Base-by-base conservation (phyloP, 495 filamentous ascomycete genomes). In the Sporormia fimetaria region DNA sequence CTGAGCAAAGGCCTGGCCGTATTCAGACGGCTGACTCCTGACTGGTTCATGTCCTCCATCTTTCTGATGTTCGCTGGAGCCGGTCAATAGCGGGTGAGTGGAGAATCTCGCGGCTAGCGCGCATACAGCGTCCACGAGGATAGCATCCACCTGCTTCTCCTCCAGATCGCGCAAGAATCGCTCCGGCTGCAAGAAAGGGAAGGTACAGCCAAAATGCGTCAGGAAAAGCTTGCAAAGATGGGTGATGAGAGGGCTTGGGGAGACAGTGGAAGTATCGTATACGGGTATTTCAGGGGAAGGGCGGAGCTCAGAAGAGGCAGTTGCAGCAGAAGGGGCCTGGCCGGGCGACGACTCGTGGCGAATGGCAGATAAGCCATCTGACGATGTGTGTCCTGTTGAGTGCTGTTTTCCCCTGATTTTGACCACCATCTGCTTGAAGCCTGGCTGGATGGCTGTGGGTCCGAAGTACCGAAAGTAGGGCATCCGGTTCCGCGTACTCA, bases 371-470 rank as follows among this genome's bases (percentile, higher is more conserved):
- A 9, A 42, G 46, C 48, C 37, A 40, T 44, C 67, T 27, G 68
- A 69, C 27, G 69, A 67, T 30, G 65, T 57, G n/a, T 68, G 67
- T 5, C 63, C 56, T 34, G 68, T 64, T 39, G 67, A 61, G 40
- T 63, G 67, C 48, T 66, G 62, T 28, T 66, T 65, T 41, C 68
- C 66, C 46, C 75, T 73, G 10, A 87, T 74, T 51, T 82, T 78
- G 33, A 84, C 82, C 37, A 90, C 79, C 80, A 88, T 87, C 55
- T 87, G 81, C 59, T 88, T 92, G 61, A 84, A 88, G n/a, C 84
- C 84, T 2, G 83, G 83, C 24, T 87, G 81, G 51, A 92, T 92
- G 42, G 84, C 84, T 2, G 84, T 92, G 1, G 83, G 82, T 0
- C 84, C 84, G 56, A 88, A 87, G 55, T 87, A 92, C 30, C 84